phyloP scores from a whole-genome alignment of 805 yeast genomes.

The Spathaspora arborariae region DNA sequence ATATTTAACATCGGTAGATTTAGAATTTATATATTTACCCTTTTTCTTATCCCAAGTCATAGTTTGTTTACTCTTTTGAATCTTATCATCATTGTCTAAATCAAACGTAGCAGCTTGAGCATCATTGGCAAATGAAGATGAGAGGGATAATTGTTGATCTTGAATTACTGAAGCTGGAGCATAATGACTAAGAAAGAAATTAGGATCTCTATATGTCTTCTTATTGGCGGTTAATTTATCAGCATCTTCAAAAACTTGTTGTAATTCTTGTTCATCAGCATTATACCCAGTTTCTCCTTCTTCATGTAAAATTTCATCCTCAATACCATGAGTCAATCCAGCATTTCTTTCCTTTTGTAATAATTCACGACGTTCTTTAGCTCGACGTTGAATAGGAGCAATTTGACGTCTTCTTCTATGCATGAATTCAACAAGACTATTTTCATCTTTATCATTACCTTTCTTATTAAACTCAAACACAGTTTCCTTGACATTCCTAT shows the following conservation, averaged over 20 bases:
- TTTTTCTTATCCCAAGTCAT: slow-evolving; percentile 92
- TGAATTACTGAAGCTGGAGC: slow-evolving; percentile 79
- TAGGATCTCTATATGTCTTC: slow-evolving; percentile 69
- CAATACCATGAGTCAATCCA: slow-evolving; percentile 68
- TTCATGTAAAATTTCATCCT: slow-evolving; percentile 64
- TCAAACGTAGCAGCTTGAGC: slow-evolving; percentile 88
- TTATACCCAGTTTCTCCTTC: slow-evolving; percentile 48
- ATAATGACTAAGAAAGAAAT: slow-evolving; percentile 80
- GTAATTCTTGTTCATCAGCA: slow-evolving; percentile 44
- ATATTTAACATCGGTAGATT: slow-evolving; percentile 76
- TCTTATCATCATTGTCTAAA: slow-evolving; percentile 70
- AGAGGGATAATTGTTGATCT: slow-evolving; percentile 65
- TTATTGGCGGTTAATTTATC: slow-evolving; percentile 33
- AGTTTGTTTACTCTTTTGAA: slow-evolving; percentile 63
- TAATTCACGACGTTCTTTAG: slow-evolving; percentile 63
- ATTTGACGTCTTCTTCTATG: slow-evolving; percentile 78
- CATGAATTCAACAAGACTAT: slow-evolving; percentile 78
- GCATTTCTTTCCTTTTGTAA: slow-evolving; percentile 70
- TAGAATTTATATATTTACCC: slow-evolving; percentile 81
- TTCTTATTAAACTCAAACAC: slow-evolving; percentile 79
- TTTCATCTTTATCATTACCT: slow-evolving; percentile 45
- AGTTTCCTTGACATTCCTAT: slow-evolving; percentile 77
- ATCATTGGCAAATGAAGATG: slow-evolving; percentile 68
- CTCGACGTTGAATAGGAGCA: slow-evolving; percentile 81
- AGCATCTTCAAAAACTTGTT: slow-evolving; percentile 50